phyloP scores from a whole-genome alignment of 2,329 filamentous ascomycete species.

The Cytospora piceicola region DNA sequence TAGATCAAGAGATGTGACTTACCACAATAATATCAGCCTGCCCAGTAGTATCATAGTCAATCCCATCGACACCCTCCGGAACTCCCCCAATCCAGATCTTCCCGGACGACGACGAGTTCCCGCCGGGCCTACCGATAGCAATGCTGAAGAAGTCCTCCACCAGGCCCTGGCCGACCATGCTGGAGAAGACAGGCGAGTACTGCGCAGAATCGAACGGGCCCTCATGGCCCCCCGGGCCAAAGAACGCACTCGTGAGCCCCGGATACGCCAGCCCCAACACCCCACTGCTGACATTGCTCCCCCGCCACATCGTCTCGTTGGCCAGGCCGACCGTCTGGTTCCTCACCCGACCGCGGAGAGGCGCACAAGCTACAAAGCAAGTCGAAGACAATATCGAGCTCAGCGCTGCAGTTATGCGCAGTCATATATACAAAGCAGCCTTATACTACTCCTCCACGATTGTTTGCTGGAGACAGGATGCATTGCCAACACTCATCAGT shows the following conservation, averaged over 20 bases:
- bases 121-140: slow-evolving; percentile 44
- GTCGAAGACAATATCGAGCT: neutral
- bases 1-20: slow-evolving; percentile 33
- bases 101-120: slow-evolving; percentile 49
- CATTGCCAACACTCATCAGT: neutral
- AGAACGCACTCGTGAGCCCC: slow-evolving; percentile 53
- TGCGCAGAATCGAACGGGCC: slow-evolving; percentile 44
- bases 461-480: neutral
- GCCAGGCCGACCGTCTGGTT: slow-evolving; percentile 54
- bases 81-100: slow-evolving; percentile 53
- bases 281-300: slow-evolving; percentile 56
- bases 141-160: slow-evolving; percentile 53
- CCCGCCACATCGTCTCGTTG: slow-evolving; percentile 54
- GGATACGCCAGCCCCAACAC: slow-evolving; percentile 57
- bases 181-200: slow-evolving; percentile 55
- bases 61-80: slow-evolving; percentile 42
- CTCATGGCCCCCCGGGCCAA: slow-evolving; percentile 45
- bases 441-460: neutral
- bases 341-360: slow-evolving; percentile 38
- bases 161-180: slow-evolving; percentile 50
- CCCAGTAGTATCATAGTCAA: slow-evolving; percentile 37
- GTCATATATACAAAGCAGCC: neutral
- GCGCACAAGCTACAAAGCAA: neutral
- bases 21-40: slow-evolving; percentile 51
- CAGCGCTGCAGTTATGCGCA: neutral